Evolutionary conservation across 768 basidiomycete species (phyloP).

Genomic region (Suillus ampliporus): DNA sequence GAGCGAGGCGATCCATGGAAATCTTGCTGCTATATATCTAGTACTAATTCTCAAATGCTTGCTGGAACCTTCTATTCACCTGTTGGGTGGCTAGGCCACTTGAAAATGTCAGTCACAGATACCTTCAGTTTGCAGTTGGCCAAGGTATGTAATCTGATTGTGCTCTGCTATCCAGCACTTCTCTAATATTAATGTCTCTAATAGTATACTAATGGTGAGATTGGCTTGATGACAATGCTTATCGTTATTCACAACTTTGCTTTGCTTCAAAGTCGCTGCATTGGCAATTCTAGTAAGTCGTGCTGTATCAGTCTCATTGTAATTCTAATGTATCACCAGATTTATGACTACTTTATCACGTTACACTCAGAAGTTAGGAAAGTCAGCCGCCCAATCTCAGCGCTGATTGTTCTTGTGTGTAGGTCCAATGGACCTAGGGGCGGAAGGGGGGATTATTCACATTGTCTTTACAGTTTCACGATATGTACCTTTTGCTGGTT

Average conservation of each 20-base stretch:
- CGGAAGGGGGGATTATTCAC: slow-evolving; percentile 11
- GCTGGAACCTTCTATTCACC: background rate
- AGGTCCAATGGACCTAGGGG: slow-evolving; percentile 23
- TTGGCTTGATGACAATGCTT: background rate
- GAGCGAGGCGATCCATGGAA: too few species aligned
- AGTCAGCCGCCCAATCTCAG: background rate
- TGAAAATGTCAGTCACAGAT: background rate
- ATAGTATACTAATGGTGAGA: background rate
- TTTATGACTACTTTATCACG: slow-evolving; percentile 6
- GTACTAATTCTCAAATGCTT: background rate
- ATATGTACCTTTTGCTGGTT: slow-evolving; percentile 14
- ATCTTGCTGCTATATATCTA: background rate
- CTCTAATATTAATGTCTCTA: background rate
- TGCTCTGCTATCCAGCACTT: background rate
- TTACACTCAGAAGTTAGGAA: background rate
- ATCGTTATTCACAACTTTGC: background rate
- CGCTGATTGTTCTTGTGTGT: background rate
- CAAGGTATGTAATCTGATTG: background rate
- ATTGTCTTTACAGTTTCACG: slow-evolving; percentile 9
- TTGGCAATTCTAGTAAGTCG: background rate
- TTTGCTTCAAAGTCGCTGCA: background rate
- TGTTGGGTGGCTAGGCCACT: background rate
- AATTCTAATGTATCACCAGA: background rate
- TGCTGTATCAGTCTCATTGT: background rate
- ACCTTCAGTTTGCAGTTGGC: background rate